A percentile compares a stretch with the other conserved stretches of the same genome.
Conservation (phyloP, 768 basidiomycete genomes). For the Mrakia gelida region DNA sequence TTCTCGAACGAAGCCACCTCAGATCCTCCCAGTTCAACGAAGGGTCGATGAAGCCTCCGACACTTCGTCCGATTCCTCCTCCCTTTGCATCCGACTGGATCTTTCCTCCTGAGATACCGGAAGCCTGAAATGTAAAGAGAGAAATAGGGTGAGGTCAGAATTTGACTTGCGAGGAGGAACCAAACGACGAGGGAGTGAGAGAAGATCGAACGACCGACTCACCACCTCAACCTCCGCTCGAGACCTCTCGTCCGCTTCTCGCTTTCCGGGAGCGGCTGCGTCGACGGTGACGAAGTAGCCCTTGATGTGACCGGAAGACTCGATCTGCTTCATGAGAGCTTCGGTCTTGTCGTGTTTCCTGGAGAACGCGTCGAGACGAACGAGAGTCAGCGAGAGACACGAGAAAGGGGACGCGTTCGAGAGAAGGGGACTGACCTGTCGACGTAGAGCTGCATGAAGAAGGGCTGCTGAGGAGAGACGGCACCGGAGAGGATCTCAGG, state of each 20-base stretch:
- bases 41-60: slow-evolving; percentile 45
- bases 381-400: background rate
- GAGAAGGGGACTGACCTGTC: background rate
- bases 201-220: slow-evolving; percentile 28
- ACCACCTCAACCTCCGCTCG: slow-evolving; percentile 43
- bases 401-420: background rate
- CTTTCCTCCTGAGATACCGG: slow-evolving; percentile 44
- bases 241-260: slow-evolving; percentile 44
- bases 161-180: background rate
- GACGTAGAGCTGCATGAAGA: slow-evolving; percentile 44
- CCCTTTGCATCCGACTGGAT: slow-evolving; percentile 42
- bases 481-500: slow-evolving; percentile 39
- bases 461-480: slow-evolving; percentile 36
- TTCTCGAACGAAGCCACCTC: slow-evolving; percentile 53
- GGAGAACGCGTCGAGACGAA: background rate
- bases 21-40: slow-evolving; percentile 46
- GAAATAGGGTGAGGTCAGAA: background rate
- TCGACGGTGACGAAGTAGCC: slow-evolving; percentile 45
- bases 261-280: slow-evolving; percentile 43
- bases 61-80: slow-evolving; percentile 44
- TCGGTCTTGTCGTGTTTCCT: slow-evolving; percentile 39
- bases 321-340: slow-evolving; percentile 39
- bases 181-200: background rate
- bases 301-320: slow-evolving; percentile 40
- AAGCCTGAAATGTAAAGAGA: slow-evolving; percentile 33